Base-by-base conservation (phyloP, 1,284 basidiomycete species). In the Volvariella volvacea region DNA sequence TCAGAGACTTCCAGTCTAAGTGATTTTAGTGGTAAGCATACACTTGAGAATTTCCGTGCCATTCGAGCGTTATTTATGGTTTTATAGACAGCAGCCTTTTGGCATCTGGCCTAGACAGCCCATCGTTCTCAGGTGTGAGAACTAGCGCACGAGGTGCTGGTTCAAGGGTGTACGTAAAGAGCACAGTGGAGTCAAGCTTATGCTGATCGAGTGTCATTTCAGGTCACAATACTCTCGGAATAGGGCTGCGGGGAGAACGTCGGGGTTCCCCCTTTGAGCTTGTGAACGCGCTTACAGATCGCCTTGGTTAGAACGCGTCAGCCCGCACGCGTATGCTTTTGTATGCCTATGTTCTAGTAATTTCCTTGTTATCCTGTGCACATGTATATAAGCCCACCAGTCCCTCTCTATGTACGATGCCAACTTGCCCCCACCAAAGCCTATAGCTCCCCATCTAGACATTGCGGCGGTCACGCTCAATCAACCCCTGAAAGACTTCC, bases 1-100 rank as follows among this genome's bases (percentile, higher is more conserved):
- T 85, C 82, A 9, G 76, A 77, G 0, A 36, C 34, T 20, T 88
- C 86, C 2, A 90, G 88, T 59, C 88, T 88, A 54, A 88, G 86
- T 55, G 87, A 90, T 57, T 55, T 89, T 34, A 90, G 88, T 55
- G 87, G 87, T 87, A 54, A 55, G 75, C 25, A 28, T 28, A 12
- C 12, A 28, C 6, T 28, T 12, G 6, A 28, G 25, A 28, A n/a
- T n/a, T n/a, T n/a, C n/a, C n/a, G n/a, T n/a, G n/a, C n/a, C n/a
- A n/a, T n/a, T n/a, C n/a, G n/a, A n/a, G n/a, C n/a, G n/a, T n/a
- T 28, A 28, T 28, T 28, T 28, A 28, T 28, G 25, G 14, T 22
- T 36, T 41, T 28, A 17, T 48, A 85, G 81, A 85, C 9, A 84
- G 80, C 58, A 59, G 25, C 25, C 25, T 90, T 41, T 86, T 84